Percentiles rank a stretch among this genome's conserved stretches.
Conservation (phyloP, 164 flowering plant genomes). For the Liriodendron chinense region DNA sequence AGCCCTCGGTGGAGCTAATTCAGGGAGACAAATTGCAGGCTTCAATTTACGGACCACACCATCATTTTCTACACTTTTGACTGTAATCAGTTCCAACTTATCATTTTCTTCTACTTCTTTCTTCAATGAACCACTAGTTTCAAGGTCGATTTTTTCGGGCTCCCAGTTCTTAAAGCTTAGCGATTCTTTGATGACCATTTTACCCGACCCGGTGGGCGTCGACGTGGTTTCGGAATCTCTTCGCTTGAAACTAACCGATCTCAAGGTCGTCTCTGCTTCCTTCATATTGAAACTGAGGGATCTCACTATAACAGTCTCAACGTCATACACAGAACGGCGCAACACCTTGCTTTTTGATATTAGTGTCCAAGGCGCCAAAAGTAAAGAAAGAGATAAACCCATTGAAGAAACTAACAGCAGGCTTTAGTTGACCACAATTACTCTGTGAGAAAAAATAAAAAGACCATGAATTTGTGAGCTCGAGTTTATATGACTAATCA, state of each 20-base stretch:
- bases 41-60: not conserved
- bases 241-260: slow-evolving; percentile 37
- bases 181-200: slow-evolving; percentile 23
- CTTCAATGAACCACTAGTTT: slow-evolving; percentile 29
- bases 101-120: slow-evolving; percentile 8
- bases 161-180: slow-evolving; percentile 41
- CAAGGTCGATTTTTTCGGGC: slow-evolving; percentile 16
- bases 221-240: slow-evolving; percentile 20
- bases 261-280: slow-evolving; percentile 20
- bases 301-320: slow-evolving; percentile 24
- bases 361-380: slow-evolving; percentile 33
- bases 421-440: not conserved
- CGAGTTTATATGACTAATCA: no score
- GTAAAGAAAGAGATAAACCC: slow-evolving; percentile 47
- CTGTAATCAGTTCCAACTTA: slow-evolving; percentile 1
- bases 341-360: slow-evolving; percentile 14
- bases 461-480: no score
- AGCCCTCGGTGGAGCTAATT: slow-evolving; percentile 30
- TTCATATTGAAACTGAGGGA: slow-evolving; percentile 31
- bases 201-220: slow-evolving; percentile 16
- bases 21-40: slow-evolving; percentile 10
- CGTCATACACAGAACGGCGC: slow-evolving; percentile 8
- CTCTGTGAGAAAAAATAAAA: not conserved
- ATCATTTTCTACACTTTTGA: slow-evolving; percentile 6
- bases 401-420: slow-evolving; percentile 16